Evolutionary conservation across 1,139 yeast genomes (phyloP).

Genomic region (Pichia sp.): DNA sequence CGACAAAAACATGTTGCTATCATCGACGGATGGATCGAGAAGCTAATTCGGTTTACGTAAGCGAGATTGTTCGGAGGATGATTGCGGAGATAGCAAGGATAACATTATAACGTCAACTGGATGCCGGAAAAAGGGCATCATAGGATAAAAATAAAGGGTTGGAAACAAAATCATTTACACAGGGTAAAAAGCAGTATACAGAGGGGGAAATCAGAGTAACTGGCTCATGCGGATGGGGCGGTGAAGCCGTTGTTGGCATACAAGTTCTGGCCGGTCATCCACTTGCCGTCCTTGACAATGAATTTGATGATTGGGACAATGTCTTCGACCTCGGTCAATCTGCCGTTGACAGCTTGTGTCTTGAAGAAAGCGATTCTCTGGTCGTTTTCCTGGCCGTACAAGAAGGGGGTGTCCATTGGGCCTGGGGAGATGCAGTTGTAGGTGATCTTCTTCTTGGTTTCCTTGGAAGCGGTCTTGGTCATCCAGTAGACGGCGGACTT

Average conservation of each 20-base stretch:
- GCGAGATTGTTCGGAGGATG: too few species aligned
- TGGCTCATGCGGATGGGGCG: constrained; percentile 35
- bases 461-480: constrained; percentile 55
- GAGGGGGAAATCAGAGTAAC: not conserved
- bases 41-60: too few species aligned
- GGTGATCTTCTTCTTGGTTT: constrained; percentile 45
- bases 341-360: constrained; percentile 41
- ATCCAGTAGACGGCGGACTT: constrained; percentile 59
- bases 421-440: constrained; percentile 65
- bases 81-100: too few species aligned
- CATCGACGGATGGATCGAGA: too few species aligned
- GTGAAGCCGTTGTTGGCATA: constrained; percentile 65
- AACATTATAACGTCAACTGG: too few species aligned
- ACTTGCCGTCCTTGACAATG: constrained; percentile 59
- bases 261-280: constrained; percentile 69
- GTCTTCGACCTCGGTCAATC: constrained; percentile 56
- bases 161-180: not conserved
- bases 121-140: too few species aligned
- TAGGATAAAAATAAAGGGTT: too few species aligned
- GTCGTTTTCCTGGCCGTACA: constrained; percentile 55
- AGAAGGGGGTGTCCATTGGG: constrained; percentile 69
- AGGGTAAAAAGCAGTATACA: not conserved
- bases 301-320: constrained; percentile 61
- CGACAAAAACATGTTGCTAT: too few species aligned
- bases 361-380: constrained; percentile 54